Evolutionary conservation across 139 green algal species (phyloP).

Genomic region (Spirogloea muscicola): DNA sequence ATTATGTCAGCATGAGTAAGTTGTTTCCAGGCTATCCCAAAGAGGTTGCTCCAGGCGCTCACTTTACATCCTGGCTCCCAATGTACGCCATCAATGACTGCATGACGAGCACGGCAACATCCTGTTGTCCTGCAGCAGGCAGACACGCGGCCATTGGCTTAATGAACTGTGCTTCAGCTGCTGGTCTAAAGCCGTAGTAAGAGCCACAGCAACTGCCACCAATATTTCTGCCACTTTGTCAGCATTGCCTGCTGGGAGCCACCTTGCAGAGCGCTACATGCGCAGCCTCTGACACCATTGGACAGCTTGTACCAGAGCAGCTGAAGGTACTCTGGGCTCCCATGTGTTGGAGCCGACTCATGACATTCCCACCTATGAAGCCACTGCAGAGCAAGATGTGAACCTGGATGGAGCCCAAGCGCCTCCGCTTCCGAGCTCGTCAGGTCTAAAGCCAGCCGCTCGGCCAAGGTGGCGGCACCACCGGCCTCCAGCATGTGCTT

Average conservation of each 20-base stretch:
- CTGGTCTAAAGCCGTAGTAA: too few relatives aligned
- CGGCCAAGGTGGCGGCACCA: constrained; percentile 41
- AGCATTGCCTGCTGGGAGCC: neutral
- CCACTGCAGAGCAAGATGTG: neutral
- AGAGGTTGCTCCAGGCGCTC: neutral
- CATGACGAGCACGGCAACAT: constrained; percentile 17
- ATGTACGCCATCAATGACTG: constrained; percentile 28
- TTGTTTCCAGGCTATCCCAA: constrained; percentile 9
- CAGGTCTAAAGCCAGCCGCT: neutral
- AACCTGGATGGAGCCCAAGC: neutral
- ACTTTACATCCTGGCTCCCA: constrained; percentile 23
- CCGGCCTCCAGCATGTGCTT: constrained; percentile 61
- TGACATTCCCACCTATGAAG: neutral
- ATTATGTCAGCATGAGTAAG: constrained; percentile 5
- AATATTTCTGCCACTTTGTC: neutral
- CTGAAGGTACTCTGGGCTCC: too few relatives aligned
- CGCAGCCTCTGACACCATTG: too few relatives aligned
- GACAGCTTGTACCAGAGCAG: too few relatives aligned
- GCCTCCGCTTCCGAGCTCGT: neutral
- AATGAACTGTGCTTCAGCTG: neutral
- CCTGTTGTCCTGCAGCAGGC: neutral
- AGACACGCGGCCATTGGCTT: neutral
- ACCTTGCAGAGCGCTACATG: too few relatives aligned
- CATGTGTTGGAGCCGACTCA: neutral
- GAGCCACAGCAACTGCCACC: too few relatives aligned